These are phyloP conservation scores for Litchi chinensis DNA, from an alignment of 345 rosid genomes.

Conservation along the genomic window DNA sequence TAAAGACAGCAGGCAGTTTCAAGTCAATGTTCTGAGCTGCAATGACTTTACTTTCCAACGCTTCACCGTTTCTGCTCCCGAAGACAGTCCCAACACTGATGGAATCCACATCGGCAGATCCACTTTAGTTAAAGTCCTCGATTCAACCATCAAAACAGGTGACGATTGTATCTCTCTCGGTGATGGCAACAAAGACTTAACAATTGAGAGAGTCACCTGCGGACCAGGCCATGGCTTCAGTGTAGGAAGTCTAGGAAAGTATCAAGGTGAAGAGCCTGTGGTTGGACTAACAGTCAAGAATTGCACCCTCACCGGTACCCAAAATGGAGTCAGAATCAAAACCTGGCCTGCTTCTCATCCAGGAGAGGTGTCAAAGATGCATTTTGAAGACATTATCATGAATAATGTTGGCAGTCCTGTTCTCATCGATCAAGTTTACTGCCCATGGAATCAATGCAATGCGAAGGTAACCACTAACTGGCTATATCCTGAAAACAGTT, in stretches of 20 bases:
- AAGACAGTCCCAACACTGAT: conserved; percentile 53
- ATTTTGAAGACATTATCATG: conserved; percentile 56
- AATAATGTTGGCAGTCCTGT: conserved; percentile 51
- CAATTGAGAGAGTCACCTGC: conserved; percentile 33
- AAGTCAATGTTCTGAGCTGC: conserved; percentile 39
- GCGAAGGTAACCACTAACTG: conserved; percentile 28
- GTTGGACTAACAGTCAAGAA: conserved; percentile 40
- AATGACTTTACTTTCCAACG: conserved; percentile 37
- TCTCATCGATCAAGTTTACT: conserved; percentile 53
- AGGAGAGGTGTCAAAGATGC: conserved; percentile 36
- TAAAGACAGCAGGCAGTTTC: conserved; percentile 50
- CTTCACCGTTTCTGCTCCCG: conserved; percentile 38
- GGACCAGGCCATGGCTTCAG: conserved; percentile 70
- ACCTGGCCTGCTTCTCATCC: conserved; percentile 51
- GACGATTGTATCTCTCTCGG: conserved; percentile 65
- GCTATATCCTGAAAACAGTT: background rate
- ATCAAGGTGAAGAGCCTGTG: conserved; percentile 49
- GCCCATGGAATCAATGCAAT: conserved; percentile 45
- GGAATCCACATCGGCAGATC: conserved; percentile 64
- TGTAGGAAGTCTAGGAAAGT: conserved; percentile 60
- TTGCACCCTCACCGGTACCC: conserved; percentile 39
- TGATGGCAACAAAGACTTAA: conserved; percentile 34
- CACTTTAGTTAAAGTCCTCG: conserved; percentile 22
- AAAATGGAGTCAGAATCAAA: conserved; percentile 61
- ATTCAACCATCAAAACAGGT: conserved; percentile 39